A percentile compares a stretch with the other conserved stretches of the same genome.
phyloP scores from a whole-genome alignment of 2,329 filamentous ascomycete genomes.

The Pyrenochaeta sp. region DNA sequence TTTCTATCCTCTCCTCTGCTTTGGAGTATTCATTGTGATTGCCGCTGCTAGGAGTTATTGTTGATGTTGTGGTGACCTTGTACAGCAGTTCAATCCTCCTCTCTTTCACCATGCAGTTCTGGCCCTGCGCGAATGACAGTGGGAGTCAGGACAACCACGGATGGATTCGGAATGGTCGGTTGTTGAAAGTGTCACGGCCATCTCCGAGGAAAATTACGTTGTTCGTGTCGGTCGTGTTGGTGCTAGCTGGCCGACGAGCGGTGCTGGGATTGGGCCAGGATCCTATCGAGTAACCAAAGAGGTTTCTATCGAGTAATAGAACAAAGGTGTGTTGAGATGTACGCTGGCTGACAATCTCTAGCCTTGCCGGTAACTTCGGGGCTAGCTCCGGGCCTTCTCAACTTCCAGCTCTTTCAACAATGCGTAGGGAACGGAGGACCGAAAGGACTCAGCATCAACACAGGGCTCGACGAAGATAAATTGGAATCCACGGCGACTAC shows the following conservation, averaged over 20 bases:
- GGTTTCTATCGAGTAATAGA: conserved; percentile 40
- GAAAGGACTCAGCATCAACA: neutral
- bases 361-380: conserved; percentile 30
- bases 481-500: too few relatives aligned
- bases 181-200: conserved; percentile 21
- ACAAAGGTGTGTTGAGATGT: conserved; percentile 27
- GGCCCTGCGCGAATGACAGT: too few relatives aligned
- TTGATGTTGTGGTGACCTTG: too few relatives aligned
- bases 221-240: conserved; percentile 9
- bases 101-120: too few relatives aligned
- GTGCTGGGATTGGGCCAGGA: conserved; percentile 14
- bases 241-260: conserved; percentile 21
- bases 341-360: conserved; percentile 35
- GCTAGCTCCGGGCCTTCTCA: conserved; percentile 13
- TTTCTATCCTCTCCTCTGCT: neutral
- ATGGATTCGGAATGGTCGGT: conserved; percentile 11
- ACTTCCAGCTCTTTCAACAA: conserved; percentile 2
- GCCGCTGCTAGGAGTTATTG: too few relatives aligned
- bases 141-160: conserved; percentile 2
- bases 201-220: conserved; percentile 28
- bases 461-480: too few relatives aligned
- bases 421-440: conserved; percentile 2
- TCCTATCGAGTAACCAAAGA: conserved; percentile 41
- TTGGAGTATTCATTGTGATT: too few relatives aligned
- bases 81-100: too few relatives aligned